phyloP scores from a whole-genome alignment of 2,329 filamentous ascomycete species.

The Colletotrichum tamarilloi region DNA sequence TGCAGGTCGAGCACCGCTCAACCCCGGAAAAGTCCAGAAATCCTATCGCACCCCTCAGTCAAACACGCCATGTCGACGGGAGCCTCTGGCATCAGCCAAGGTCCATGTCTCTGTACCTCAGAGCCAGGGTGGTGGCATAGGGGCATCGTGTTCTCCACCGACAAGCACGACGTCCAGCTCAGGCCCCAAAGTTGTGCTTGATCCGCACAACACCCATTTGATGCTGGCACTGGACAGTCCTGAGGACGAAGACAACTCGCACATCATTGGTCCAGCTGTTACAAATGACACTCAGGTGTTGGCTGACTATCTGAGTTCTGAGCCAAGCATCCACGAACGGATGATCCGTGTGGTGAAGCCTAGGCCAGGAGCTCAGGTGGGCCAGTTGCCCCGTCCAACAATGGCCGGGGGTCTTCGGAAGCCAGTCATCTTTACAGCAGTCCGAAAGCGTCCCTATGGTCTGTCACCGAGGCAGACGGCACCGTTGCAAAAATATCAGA shows the following conservation, averaged over 20 bases:
- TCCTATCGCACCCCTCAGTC: slow-evolving; percentile 19
- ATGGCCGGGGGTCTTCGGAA: slow-evolving; percentile 19
- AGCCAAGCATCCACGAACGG: slow-evolving; percentile 42
- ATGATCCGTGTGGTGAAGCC: slow-evolving; percentile 38
- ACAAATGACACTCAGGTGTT: slow-evolving; percentile 71
- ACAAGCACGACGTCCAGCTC: slow-evolving; percentile 21
- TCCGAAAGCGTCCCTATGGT: slow-evolving; percentile 58
- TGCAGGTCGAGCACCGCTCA: slow-evolving; percentile 25
- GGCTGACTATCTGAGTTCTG: slow-evolving; percentile 64
- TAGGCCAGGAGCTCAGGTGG: slow-evolving; percentile 11
- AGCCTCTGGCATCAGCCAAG: slow-evolving; percentile 15
- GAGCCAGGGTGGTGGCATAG: background rate
- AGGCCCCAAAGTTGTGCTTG: slow-evolving; percentile 17
- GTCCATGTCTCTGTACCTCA: background rate
- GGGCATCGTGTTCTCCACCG: slow-evolving; percentile 13
- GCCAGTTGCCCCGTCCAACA: slow-evolving; percentile 16
- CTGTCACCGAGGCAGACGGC: slow-evolving; percentile 49
- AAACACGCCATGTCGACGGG: slow-evolving; percentile 21
- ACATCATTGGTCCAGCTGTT: slow-evolving; percentile 70
- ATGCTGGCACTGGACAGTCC: slow-evolving; percentile 40
- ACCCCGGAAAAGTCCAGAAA: slow-evolving; percentile 34
- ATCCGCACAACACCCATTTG: slow-evolving; percentile 38
- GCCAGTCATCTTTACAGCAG: slow-evolving; percentile 59
- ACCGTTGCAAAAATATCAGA: slow-evolving; percentile 61
- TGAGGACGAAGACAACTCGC: slow-evolving; percentile 55